A percentile compares a stretch with the other conserved stretches of the same genome.
Evolutionary conservation across 208 protist genomes (phyloP).

Genomic region (Crithidia fasciculata): DNA sequence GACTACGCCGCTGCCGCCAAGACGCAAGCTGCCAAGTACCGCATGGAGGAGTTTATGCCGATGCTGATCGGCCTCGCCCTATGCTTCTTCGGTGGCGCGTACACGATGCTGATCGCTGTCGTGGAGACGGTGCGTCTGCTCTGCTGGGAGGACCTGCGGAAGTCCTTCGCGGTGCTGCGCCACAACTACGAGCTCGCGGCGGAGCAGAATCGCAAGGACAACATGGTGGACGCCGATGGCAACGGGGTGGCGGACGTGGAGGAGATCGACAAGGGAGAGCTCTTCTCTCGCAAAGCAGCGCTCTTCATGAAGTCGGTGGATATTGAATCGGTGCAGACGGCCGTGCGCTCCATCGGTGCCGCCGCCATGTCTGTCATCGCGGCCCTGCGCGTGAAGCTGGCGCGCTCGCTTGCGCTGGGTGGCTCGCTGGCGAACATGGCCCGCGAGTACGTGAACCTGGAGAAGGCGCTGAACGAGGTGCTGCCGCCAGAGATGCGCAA

Average conservation of each 20-base stretch:
- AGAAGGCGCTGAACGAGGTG: conserved; percentile 44
- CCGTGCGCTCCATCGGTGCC: conserved; percentile 38
- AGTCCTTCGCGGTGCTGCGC: conserved; percentile 44
- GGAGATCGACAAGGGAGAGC: conserved; percentile 44
- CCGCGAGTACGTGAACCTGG: conserved; percentile 48
- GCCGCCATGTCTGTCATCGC: conserved; percentile 69
- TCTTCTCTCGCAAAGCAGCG: conserved; percentile 59
- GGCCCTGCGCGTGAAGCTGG: conserved; percentile 59
- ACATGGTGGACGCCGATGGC: conserved; percentile 45
- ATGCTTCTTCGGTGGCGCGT: conserved; percentile 87
- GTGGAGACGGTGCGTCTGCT: conserved; percentile 77
- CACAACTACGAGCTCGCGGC: conserved; percentile 69
- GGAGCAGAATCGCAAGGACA: conserved; percentile 64
- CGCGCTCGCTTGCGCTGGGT: conserved; percentile 64
- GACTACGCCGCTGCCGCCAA: conserved; percentile 11
- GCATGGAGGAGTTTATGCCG: conserved; percentile 45
- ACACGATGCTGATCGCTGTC: conserved; percentile 71
- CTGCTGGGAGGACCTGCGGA: conserved; percentile 66
- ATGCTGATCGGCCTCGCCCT: conserved; percentile 68
- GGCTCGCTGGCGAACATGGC: conserved; percentile 57
- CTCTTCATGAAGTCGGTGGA: conserved; percentile 74
- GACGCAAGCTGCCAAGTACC: conserved; percentile 32
- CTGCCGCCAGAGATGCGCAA: conserved; percentile 65
- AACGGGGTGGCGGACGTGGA: conserved; percentile 60
- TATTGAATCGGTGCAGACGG: conserved; percentile 48